A percentile compares a stretch with the other conserved stretches of the same genome.
phyloP scores from a whole-genome alignment of 352 stramenopile species.

The Phytopythium boreale region DNA sequence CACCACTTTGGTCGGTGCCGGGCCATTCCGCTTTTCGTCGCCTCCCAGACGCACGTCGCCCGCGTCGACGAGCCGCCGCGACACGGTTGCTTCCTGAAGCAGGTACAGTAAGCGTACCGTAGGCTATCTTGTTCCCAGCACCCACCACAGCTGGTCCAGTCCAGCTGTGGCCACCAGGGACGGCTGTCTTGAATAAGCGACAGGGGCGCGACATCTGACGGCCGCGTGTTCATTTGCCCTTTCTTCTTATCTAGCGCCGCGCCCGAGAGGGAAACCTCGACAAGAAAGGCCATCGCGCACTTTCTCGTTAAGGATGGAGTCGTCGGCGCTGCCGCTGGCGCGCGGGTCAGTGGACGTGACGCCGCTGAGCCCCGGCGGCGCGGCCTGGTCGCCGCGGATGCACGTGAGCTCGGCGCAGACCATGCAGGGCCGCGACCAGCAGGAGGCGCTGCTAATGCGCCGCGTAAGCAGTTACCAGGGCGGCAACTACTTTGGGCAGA shows the following conservation, averaged over 20 bases:
- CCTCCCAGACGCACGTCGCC: neutral
- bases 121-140: neutral
- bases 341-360: conserved; percentile 50
- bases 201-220: neutral
- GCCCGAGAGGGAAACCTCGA: neutral
- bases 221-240: too few relatives aligned
- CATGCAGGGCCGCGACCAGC: conserved; percentile 21
- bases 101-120: too few relatives aligned
- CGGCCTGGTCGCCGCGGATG: neutral
- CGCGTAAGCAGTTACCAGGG: conserved; percentile 64
- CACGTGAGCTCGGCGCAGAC: conserved; percentile 45
- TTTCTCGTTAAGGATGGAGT: conserved; percentile 48
- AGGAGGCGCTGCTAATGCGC: conserved; percentile 36
- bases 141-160: neutral
- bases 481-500: conserved; percentile 12
- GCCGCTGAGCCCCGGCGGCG: conserved; percentile 13
- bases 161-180: too few relatives aligned
- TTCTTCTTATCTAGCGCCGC: neutral
- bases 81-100: too few relatives aligned
- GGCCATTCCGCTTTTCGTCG: conserved; percentile 1
- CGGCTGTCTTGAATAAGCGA: neutral
- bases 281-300: too few relatives aligned
- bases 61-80: neutral
- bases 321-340: conserved; percentile 42
- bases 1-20: too few relatives aligned